These are phyloP conservation scores for Tolypocladium ovalisporum DNA, from an alignment of 2,329 filamentous ascomycete genomes.

Conservation along the genomic window DNA sequence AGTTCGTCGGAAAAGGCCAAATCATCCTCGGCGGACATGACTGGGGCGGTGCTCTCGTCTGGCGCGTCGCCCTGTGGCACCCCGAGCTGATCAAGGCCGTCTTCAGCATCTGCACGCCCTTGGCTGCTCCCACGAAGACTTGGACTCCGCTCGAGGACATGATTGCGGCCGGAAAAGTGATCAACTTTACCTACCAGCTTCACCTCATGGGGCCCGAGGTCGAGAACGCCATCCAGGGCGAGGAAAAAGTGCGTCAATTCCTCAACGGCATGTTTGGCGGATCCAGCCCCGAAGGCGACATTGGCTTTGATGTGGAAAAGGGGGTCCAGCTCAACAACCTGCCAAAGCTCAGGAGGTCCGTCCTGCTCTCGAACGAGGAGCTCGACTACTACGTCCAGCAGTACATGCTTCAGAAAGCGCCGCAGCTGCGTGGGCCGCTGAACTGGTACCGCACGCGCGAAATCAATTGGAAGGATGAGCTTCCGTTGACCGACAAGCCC, in stretches of 20 bases:
- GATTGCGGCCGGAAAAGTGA: slow-evolving; percentile 40
- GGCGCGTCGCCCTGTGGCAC: slow-evolving; percentile 63
- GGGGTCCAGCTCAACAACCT: slow-evolving; percentile 58
- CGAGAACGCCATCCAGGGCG: slow-evolving; percentile 44
- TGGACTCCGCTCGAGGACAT: slow-evolving; percentile 50
- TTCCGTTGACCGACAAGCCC: slow-evolving; percentile 44
- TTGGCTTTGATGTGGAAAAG: slow-evolving; percentile 44
- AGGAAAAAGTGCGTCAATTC: slow-evolving; percentile 56
- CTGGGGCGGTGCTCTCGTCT: slow-evolving; percentile 75
- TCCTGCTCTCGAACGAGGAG: slow-evolving; percentile 58
- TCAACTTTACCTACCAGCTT: slow-evolving; percentile 75
- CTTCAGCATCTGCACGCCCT: slow-evolving; percentile 76
- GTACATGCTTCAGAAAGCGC: slow-evolving; percentile 45
- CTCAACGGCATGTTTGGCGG: slow-evolving; percentile 64
- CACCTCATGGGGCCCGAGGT: slow-evolving; percentile 63
- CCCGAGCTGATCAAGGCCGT: slow-evolving; percentile 62
- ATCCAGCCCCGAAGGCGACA: slow-evolving; percentile 40
- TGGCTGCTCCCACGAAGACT: slow-evolving; percentile 37
- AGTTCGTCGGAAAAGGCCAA: slow-evolving; percentile 33
- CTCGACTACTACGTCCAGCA: slow-evolving; percentile 66
- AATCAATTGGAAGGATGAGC: slow-evolving; percentile 70
- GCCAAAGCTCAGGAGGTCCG: slow-evolving; percentile 34
- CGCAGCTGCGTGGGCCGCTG: slow-evolving; percentile 64
- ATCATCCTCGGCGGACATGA: slow-evolving; percentile 88
- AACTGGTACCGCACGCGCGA: slow-evolving; percentile 78